Base-by-base conservation (phyloP, 345 rosid genomes). In the Corchorus olitorius region DNA sequence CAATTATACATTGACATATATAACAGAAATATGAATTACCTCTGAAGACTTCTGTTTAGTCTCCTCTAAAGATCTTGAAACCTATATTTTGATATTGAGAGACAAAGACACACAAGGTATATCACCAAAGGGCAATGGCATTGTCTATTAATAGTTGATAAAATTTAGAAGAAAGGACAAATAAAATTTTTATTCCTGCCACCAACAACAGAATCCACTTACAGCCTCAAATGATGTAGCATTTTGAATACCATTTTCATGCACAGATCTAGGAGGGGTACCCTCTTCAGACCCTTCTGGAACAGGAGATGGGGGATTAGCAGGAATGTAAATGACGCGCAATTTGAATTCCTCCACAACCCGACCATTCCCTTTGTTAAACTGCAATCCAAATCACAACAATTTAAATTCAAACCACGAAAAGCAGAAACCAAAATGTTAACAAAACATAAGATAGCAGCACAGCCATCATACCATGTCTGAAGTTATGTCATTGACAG, bases 211-310 rank as follows among this genome's bases (percentile, higher is more conserved):
- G 34, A 14, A 76, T 70, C 58, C 5, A 73, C 89, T 80, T 79
- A 86, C 94, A 53, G 87, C 88, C 48, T 91, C 89, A 76, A 82
- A 85, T 0, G 77, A 77, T 20, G 86, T 70, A n/a, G 61, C 75
- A 79, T 85, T 70, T 63, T 77, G 83, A 80, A 77, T 75, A 37
- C 87, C 94, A 71, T 85, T 81, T 60, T 88, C 97, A 63, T 64
- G 84, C 17, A 63, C 71, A 48, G 95, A 89, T 62, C 82, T 85
- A 2, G 98, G 94, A 65, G 97, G 87, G 66, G 86, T 82, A 70
- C 89, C 98, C 89, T 94, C 98, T 67, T 94, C 98, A 77, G 97
- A 82, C 68, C 91, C 98, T 85, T 93, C 98, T 0, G 98, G 93
- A 62, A 94, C 97, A 61, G 97, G 94, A 1, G 94, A 93, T 11